Evolutionary conservation across 768 basidiomycete genomes (phyloP).

Genomic region (Termitomyces sp.): DNA sequence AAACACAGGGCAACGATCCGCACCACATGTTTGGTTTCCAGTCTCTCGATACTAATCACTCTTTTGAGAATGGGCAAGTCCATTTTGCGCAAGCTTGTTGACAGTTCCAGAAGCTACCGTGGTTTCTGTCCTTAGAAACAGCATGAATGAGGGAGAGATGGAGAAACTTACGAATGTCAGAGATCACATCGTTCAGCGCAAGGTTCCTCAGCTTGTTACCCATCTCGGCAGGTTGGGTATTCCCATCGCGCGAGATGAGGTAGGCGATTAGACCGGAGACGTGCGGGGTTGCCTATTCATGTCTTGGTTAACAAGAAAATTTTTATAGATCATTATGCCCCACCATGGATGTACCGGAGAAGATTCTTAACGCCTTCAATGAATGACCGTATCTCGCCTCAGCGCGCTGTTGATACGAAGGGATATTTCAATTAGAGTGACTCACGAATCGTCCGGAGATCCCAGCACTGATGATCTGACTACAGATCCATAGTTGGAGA

Average conservation of each 20-base stretch:
- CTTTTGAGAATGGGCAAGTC: no score
- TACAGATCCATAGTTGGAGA: slow-evolving; percentile 32
- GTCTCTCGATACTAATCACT: no score
- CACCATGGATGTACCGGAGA: slow-evolving; percentile 15
- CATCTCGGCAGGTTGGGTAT: slow-evolving; percentile 5
- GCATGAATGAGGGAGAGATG: no score
- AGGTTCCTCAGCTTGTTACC: neutral
- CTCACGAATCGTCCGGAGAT: slow-evolving; percentile 8
- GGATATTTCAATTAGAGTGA: no score
- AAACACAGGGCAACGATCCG: no score
- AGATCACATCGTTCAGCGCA: neutral
- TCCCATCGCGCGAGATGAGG: slow-evolving; percentile 4
- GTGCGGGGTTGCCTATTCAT: slow-evolving; percentile 11
- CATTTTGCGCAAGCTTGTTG: slow-evolving; percentile 1
- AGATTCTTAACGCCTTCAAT: neutral
- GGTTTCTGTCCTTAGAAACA: no score
- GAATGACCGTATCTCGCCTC: no score
- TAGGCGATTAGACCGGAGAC: slow-evolving; percentile 11
- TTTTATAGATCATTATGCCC: neutral
- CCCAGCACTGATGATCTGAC: slow-evolving; percentile 25
- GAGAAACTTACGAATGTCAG: slow-evolving; percentile 3
- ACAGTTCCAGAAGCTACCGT: neutral
- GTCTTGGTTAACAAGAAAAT: neutral
- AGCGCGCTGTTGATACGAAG: no score
- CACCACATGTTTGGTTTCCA: no score